Base-by-base conservation (phyloP, 228 moss, liverwort and hornwort species). In the Sphagnum magellanicum region DNA sequence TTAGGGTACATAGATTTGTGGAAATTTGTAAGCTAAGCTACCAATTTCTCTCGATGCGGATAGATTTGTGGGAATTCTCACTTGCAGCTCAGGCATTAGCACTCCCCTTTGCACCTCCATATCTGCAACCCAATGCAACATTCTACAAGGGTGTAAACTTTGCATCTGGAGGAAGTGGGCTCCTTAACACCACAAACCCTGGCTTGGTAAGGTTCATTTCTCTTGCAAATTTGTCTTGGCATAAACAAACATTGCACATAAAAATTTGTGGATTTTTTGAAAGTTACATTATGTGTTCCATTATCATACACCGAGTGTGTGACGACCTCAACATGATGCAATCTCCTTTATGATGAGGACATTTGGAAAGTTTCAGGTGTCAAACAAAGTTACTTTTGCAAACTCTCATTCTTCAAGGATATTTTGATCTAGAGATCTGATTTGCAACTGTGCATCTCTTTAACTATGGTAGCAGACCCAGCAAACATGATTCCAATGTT, bases 91-190 rank as follows among this genome's bases (percentile, higher is more conserved):
- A 75, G 65, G 66, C 65, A 14, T 64, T 86, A 12, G 61, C 65
- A 16, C 74, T 86, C 1, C 80, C 80, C 11, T 63, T 13, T 63
- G 82, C 78, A 59, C 80, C 82, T 5, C 80, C 86, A 13, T 86
- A 68, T 67, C 60, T 83, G 69, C 80, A 80, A 65, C 83, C 83
- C n/a, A 74, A 76, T 62, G 80, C 78, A 12, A 75, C 66, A 12
- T 74, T 66, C 75, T 69, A 62, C 10, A 71, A 66, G 11, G 83
- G 83, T 12, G 78, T 72, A 15, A 86, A 83, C 63, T 86, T 86
- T 15, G 86, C 83, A 51, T 86, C 86, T 13, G 73, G 71, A 10
- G 83, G 86, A 53, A 86, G 86, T 63, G 80, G 83, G 51, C 61
- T 83, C 11, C 80, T 86, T 9, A 74, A 80, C 55, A 59, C 67